These are phyloP conservation scores for Emmonsia crescens DNA, from an alignment of 2,329 filamentous ascomycete species.

Conservation along the genomic window DNA sequence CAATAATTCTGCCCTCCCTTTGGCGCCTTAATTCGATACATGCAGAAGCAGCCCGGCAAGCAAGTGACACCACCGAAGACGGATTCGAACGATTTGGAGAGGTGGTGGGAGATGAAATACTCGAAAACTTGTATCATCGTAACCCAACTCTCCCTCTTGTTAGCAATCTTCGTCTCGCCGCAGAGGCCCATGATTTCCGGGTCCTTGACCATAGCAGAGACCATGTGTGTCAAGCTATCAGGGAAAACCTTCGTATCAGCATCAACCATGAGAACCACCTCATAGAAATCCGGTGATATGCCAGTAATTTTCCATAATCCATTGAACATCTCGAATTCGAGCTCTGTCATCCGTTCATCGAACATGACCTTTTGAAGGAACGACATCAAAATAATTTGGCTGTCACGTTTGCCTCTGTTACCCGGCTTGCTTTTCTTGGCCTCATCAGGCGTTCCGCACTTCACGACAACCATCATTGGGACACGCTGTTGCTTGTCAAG, in stretches of 20 bases:
- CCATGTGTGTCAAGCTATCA: constrained; percentile 96
- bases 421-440: constrained; percentile 72
- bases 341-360: constrained; percentile 97
- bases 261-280: constrained; percentile 97
- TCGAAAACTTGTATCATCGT: constrained; percentile 98
- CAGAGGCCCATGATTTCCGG: constrained; percentile 98
- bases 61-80: constrained; percentile 98
- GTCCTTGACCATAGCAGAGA: constrained; percentile 97
- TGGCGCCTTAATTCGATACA: constrained; percentile 99
- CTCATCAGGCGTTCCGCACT: constrained; percentile 89
- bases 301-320: constrained; percentile 97
- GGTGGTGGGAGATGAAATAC: constrained; percentile 91
- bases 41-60: constrained; percentile 97
- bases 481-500: constrained; percentile 86
- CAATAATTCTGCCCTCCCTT: constrained; percentile 99
- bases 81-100: constrained; percentile 94
- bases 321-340: constrained; percentile 99
- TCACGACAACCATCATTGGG: constrained; percentile 93
- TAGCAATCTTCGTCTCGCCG: constrained; percentile 98
- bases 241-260: constrained; percentile 99
- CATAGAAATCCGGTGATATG: constrained; percentile 96
- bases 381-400: constrained; percentile 98
- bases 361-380: constrained; percentile 99
- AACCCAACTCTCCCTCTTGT: constrained; percentile 91
- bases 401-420: constrained; percentile 96